Evolutionary conservation across 2,329 filamentous ascomycete genomes (phyloP).

Genomic region (Claviceps spartinae): DNA sequence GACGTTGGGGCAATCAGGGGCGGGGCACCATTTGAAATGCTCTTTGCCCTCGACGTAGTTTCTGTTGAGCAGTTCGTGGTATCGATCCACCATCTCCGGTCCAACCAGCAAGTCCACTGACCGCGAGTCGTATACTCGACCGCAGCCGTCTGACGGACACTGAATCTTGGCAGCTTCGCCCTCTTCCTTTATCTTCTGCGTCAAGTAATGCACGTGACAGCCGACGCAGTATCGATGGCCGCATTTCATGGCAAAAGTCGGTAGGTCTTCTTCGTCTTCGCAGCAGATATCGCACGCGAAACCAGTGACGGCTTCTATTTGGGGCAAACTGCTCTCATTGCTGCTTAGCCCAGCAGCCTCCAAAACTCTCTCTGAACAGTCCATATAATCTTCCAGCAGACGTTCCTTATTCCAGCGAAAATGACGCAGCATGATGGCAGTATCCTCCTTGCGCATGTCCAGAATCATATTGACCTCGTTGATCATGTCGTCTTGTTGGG

Average conservation of each 20-base stretch:
- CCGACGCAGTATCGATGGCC: slow-evolving; percentile 85
- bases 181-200: slow-evolving; percentile 87
- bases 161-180: slow-evolving; percentile 91
- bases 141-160: slow-evolving; percentile 79
- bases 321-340: slow-evolving; percentile 46
- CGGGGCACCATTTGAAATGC: slow-evolving; percentile 91
- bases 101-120: slow-evolving; percentile 68
- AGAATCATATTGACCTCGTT: slow-evolving; percentile 85
- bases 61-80: slow-evolving; percentile 74
- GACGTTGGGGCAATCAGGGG: slow-evolving; percentile 91
- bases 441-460: slow-evolving; percentile 75
- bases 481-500: slow-evolving; percentile 74
- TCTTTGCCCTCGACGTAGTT: slow-evolving; percentile 98
- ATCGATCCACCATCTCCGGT: slow-evolving; percentile 45
- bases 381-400: slow-evolving; percentile 93
- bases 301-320: slow-evolving; percentile 55
- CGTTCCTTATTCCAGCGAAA: slow-evolving; percentile 95
- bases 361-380: slow-evolving; percentile 63
- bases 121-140: slow-evolving; percentile 79
- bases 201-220: slow-evolving; percentile 84
- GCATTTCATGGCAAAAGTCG: slow-evolving; percentile 90
- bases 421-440: slow-evolving; percentile 78
- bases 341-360: slow-evolving; percentile 73
- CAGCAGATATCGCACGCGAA: slow-evolving; percentile 95
- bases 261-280: slow-evolving; percentile 63